These are phyloP conservation scores for Daldinia decipiens DNA, from an alignment of 495 filamentous ascomycete genomes.

Conservation along the genomic window DNA sequence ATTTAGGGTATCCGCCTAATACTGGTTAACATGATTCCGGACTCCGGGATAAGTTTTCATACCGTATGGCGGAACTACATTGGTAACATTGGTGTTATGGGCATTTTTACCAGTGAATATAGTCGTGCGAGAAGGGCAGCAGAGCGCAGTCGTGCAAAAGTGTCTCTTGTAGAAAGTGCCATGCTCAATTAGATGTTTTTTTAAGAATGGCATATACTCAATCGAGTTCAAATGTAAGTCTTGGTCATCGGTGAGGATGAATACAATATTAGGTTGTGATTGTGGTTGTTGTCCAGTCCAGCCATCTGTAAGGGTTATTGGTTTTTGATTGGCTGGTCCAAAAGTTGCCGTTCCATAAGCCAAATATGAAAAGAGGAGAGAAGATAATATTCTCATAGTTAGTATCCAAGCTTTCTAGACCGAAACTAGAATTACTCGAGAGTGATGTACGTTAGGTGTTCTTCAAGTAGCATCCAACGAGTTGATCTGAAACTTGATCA, in stretches of 20 bases:
- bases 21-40: background rate
- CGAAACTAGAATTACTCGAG: background rate
- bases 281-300: background rate
- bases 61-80: slow-evolving; percentile 71
- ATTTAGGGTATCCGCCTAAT: slow-evolving; percentile 75
- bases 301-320: slow-evolving; percentile 5
- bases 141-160: slow-evolving; percentile 70
- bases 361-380: slow-evolving; percentile 2
- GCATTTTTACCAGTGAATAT: slow-evolving; percentile 73
- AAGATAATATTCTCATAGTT: background rate
- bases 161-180: slow-evolving; percentile 68
- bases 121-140: slow-evolving; percentile 71
- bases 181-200: slow-evolving; percentile 61
- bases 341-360: slow-evolving; percentile 21
- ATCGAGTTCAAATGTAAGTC: slow-evolving; percentile 69
- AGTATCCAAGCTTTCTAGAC: background rate
- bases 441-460: background rate
- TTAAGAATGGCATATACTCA: slow-evolving; percentile 65
- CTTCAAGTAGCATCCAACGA: background rate
- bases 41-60: slow-evolving; percentile 3
- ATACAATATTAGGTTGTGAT: slow-evolving; percentile 66
- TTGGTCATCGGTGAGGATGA: slow-evolving; percentile 74
- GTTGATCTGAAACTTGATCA: no score
- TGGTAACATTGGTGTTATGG: slow-evolving; percentile 81
- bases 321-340: slow-evolving; percentile 31